Evolutionary conservation across 805 yeast species (phyloP), one percentile per base, ranked within the genome.

Genomic region (Saccharomycopsis fodiens): DNA sequence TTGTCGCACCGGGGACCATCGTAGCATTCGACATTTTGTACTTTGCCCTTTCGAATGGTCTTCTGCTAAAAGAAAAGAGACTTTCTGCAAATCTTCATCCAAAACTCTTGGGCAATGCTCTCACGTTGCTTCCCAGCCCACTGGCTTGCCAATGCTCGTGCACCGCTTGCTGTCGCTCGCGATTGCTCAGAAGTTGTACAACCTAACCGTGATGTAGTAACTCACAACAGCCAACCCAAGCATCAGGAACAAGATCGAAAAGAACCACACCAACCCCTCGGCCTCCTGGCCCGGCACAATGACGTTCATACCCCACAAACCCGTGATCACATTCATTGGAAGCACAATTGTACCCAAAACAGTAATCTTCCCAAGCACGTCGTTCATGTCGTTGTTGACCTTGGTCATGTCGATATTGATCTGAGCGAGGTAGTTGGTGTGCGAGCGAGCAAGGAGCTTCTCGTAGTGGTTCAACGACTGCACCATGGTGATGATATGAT

Each of bases 221-320:
- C 74, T 71, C 23, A 63, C 57, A 27, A 67, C 57, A 1, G 80
- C 77, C 53, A 76, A 65, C 1, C 65, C 19, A 10, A 68, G 47
- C 81, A 77, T 74, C 15, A 70, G 64, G 0, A 57, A 48, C 5
- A 70, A 57, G 23, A 77, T 76, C 20, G 72, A 61, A 58, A 73
- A 76, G 59, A 85, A 84, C 93, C 93, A 84, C 2, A 60, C 55
- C 51, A 84, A 61, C 4, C 78, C 72, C n/a, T 72, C 74, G 5
- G 65, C 63, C 22, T 70, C 74, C 60, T 91, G 97, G 0, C 98
- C 98, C 0, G 98, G 98, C 30, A 93, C 98, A 8, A 86, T 57
- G 54, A 93, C 95, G 66, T 93, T 93, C 98, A 93, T 93, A 46
- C 98, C 98, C 97, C 97, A 93, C 39, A 93, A 66, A 17, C 98